Base-by-base conservation (phyloP, 768 basidiomycete genomes). In the Russula ochroleuca region DNA sequence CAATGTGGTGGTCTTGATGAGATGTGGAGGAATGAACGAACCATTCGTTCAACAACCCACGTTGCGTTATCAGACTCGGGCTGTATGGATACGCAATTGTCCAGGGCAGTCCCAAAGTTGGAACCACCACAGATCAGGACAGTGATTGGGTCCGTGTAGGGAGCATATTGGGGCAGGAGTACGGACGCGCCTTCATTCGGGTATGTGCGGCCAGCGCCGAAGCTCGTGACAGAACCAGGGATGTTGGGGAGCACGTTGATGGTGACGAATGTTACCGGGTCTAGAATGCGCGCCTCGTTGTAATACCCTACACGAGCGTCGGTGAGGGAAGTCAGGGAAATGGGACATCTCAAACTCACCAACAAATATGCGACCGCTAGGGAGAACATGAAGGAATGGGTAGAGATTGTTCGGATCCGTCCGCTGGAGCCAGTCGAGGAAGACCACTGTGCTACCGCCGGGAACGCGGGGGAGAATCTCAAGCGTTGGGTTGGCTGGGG, bases 371-470 rank as follows among this genome's bases (percentile, higher is more conserved):
- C 80, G 79, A 2, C 83, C 83, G 50, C 85, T 85, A 0, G 90
- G 89, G 17, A 92, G 79, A 8, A 90, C 79, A 59, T 86, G 73
- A 38, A 92, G 74, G 78, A 88, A 92, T 0, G 90, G 90, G 69
- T 92, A 92, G 54, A 92, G 72, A 68, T 91, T 91, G 70, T 88
- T 84, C 0, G 90, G 90, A 69, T 92, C 86, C 5, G 90, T 91
- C 31, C 88, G 79, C 38, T 76, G 71, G 37, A 92, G 76, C 77
- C 83, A 91, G 63, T 87, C 85, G 57, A 91, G 78, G 54, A 82
- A 77, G 57, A 87, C 61, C 11, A 77, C 75, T 0, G 88, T 90
- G 57, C 79, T 76, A 19, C 86, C 89, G 1, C 89, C 90, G 0
- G 71, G 71, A 10, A 86, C 85, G 33, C 77, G 84, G 1, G 90